Evolutionary conservation across 805 yeast genomes (phyloP).

Genomic region (Nakazawaea sp.): DNA sequence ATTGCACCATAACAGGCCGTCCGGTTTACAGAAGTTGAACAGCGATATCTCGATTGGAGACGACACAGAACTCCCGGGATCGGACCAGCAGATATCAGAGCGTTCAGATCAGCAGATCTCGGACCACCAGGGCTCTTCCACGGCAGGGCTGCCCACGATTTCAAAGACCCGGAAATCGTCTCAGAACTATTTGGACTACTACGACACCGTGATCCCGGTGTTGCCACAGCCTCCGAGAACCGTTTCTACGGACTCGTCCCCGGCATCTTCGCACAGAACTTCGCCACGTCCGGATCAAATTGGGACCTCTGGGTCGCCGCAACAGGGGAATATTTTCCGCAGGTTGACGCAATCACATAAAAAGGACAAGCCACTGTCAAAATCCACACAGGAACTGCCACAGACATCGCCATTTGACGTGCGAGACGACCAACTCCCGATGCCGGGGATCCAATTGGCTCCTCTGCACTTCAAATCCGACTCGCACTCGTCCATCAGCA

Average conservation of each 20-base stretch:
- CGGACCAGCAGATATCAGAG: neutral
- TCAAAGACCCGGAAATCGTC: neutral
- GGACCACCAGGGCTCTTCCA: neutral
- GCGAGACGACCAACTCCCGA: neutral
- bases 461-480: conserved; percentile 4
- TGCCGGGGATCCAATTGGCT: conserved; percentile 1
- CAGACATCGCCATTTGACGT: neutral
- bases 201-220: conserved; percentile 26
- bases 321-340: conserved; percentile 11
- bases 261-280: neutral
- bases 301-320: neutral
- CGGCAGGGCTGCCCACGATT: neutral
- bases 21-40: conserved; percentile 1
- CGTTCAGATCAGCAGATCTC: no score
- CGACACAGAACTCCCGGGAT: neutral
- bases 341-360: neutral
- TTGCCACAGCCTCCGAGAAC: conserved; percentile 15
- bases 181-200: conserved; percentile 15
- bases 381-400: neutral
- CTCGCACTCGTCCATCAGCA: neutral
- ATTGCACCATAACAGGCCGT: neutral
- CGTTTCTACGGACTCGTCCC: conserved; percentile 9
- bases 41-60: neutral
- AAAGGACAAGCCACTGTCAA: no score
- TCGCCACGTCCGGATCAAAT: neutral